phyloP scores from a whole-genome alignment of 2,329 filamentous ascomycete genomes.

The Fusarium temperatum region DNA sequence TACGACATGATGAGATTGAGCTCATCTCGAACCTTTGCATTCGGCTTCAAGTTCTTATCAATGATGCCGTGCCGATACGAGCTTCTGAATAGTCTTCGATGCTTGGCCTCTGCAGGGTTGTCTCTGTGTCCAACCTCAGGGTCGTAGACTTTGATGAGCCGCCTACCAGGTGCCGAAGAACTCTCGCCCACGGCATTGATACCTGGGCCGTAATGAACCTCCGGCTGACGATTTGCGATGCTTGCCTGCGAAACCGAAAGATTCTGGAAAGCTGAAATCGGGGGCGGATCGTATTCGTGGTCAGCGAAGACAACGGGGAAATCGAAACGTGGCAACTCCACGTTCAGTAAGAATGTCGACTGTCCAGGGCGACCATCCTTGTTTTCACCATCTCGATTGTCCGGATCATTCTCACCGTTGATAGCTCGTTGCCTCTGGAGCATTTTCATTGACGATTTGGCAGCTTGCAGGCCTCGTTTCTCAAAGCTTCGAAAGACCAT shows the following conservation, averaged over 20 bases:
- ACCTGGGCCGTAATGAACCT: slow-evolving; percentile 89
- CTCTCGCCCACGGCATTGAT: slow-evolving; percentile 75
- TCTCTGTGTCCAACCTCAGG: slow-evolving; percentile 89
- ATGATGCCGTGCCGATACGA: slow-evolving; percentile 90
- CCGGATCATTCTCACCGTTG: slow-evolving; percentile 48
- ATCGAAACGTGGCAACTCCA: slow-evolving; percentile 94
- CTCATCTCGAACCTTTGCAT: slow-evolving; percentile 94
- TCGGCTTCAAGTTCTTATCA: slow-evolving; percentile 94
- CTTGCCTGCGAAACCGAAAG: slow-evolving; percentile 67
- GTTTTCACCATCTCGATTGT: slow-evolving; percentile 44
- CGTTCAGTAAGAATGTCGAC: slow-evolving; percentile 80
- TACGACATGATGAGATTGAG: slow-evolving; percentile 91
- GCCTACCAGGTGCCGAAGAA: slow-evolving; percentile 59
- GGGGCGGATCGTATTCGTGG: slow-evolving; percentile 87
- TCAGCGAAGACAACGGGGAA: slow-evolving; percentile 96
- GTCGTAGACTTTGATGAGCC: slow-evolving; percentile 88
- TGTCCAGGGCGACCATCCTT: slow-evolving; percentile 58
- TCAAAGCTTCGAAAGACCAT: slow-evolving; percentile 92
- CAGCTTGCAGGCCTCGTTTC: slow-evolving; percentile 73
- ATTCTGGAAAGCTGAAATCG: slow-evolving; percentile 78
- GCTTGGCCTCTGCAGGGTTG: slow-evolving; percentile 95
- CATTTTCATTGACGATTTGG: slow-evolving; percentile 70
- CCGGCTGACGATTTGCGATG: slow-evolving; percentile 80
- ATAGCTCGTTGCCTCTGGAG: slow-evolving; percentile 58
- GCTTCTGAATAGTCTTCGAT: slow-evolving; percentile 88